Evolutionary conservation across 2,329 filamentous ascomycete genomes (phyloP).

Genomic region (Pochonia chlamydosporia): DNA sequence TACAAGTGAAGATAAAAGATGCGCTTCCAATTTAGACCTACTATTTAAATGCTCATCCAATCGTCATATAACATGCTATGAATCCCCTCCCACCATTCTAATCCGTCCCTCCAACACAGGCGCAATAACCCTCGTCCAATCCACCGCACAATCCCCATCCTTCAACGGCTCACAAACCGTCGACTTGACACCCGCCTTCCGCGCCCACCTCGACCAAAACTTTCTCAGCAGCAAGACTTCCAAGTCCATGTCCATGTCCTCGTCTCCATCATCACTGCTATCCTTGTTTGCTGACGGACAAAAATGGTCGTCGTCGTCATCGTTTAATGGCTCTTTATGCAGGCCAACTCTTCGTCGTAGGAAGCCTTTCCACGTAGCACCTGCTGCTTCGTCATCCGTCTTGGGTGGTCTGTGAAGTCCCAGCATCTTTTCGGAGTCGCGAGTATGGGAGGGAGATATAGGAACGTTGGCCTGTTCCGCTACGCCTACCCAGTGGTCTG

Average conservation of each 20-base stretch:
- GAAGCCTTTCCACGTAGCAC: slow-evolving; percentile 29
- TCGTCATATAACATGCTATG: too few relatives aligned
- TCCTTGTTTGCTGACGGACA: slow-evolving; percentile 21
- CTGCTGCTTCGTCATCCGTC: slow-evolving; percentile 13
- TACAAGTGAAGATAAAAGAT: too few relatives aligned
- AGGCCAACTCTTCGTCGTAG: slow-evolving; percentile 28
- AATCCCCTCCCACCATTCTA: slow-evolving; percentile 30
- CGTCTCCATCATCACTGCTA: slow-evolving; percentile 18
- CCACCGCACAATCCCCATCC: slow-evolving; percentile 54
- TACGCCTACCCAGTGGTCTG: slow-evolving; percentile 62
- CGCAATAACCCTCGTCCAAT: slow-evolving; percentile 77
- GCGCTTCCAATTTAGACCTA: too few relatives aligned
- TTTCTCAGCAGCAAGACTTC: slow-evolving; percentile 61
- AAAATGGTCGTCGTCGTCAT: slow-evolving; percentile 39
- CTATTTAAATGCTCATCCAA: too few relatives aligned
- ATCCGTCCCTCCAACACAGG: slow-evolving; percentile 77
- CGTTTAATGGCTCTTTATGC: slow-evolving; percentile 25
- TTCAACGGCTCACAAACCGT: slow-evolving; percentile 48
- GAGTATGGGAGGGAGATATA: slow-evolving; percentile 16
- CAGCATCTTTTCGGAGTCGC: slow-evolving; percentile 29
- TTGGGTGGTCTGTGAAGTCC: slow-evolving; percentile 12
- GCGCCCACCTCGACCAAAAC: slow-evolving; percentile 69
- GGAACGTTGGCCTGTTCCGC: slow-evolving; percentile 52
- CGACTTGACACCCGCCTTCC: slow-evolving; percentile 56
- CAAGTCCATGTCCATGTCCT: slow-evolving; percentile 38